Percentiles rank a stretch among this genome's conserved stretches.
Evolutionary conservation across 768 basidiomycete species (phyloP).

Genomic region (Collybia mongolica): DNA sequence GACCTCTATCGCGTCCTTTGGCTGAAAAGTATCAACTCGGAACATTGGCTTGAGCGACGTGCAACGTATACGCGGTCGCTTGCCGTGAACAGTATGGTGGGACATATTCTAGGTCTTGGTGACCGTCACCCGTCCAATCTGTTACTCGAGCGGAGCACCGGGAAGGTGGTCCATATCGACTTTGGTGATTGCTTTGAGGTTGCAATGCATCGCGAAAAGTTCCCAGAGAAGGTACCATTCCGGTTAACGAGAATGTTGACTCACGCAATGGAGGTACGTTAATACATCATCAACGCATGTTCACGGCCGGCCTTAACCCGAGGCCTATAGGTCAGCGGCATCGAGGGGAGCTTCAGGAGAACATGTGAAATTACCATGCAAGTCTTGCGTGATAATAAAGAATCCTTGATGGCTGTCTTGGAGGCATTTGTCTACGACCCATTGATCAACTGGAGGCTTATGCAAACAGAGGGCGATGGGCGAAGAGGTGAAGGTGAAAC

Average conservation of each 20-base stretch:
- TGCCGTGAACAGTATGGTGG: slow-evolving; percentile 98
- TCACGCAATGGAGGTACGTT: slow-evolving; percentile 94
- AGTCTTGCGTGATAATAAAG: slow-evolving; percentile 94
- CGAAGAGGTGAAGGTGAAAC: slow-evolving; percentile 66
- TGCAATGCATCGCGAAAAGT: slow-evolving; percentile 97
- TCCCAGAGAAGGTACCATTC: slow-evolving; percentile 98
- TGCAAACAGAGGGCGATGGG: slow-evolving; percentile 78
- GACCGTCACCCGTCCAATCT: slow-evolving; percentile 97
- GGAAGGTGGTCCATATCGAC: slow-evolving; percentile 96
- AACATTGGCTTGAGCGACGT: slow-evolving; percentile 96
- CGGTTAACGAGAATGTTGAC: slow-evolving; percentile 97
- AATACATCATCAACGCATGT: background rate
- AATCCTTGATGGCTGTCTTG: slow-evolving; percentile 97
- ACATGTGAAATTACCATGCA: slow-evolving; percentile 98
- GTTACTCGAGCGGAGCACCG: slow-evolving; percentile 85
- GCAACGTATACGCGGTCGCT: slow-evolving; percentile 95
- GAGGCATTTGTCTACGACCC: slow-evolving; percentile 99
- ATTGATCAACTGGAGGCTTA: slow-evolving; percentile 93
- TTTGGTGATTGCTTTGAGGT: slow-evolving; percentile 99
- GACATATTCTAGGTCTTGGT: slow-evolving; percentile 96
- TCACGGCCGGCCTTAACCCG: slow-evolving; percentile 5
- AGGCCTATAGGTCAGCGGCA: slow-evolving; percentile 80
- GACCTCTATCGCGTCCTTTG: slow-evolving; percentile 96
- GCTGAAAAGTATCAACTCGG: slow-evolving; percentile 93
- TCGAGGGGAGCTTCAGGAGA: slow-evolving; percentile 94